phyloP scores from a whole-genome alignment of 1,284 basidiomycete genomes.

The Exsudoporus floridanus region DNA sequence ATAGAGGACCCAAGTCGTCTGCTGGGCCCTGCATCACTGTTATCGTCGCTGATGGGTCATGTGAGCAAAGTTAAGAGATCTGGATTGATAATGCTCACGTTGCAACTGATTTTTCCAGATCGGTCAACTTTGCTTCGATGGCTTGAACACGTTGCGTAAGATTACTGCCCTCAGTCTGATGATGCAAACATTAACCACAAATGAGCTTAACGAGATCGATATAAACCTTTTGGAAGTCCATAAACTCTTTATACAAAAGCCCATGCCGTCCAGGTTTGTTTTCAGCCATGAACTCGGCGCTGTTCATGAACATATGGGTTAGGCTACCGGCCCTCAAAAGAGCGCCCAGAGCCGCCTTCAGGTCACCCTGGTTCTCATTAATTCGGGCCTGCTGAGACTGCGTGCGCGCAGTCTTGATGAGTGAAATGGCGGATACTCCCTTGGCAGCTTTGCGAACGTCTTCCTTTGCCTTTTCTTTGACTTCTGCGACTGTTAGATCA shows the following conservation, averaged over 20 bases:
- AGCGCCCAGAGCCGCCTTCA: slow-evolving; percentile 56
- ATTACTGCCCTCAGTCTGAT: slow-evolving; percentile 51
- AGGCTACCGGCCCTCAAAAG: slow-evolving; percentile 62
- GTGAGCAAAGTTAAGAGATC: slow-evolving; percentile 14
- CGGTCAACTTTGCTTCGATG: slow-evolving; percentile 59
- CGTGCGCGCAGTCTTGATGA: slow-evolving; percentile 59
- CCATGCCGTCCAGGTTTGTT: slow-evolving; percentile 46
- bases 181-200: slow-evolving; percentile 22
- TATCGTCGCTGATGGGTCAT: slow-evolving; percentile 19
- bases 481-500: slow-evolving; percentile 53
- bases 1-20: slow-evolving; percentile 55
- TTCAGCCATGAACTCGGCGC: slow-evolving; percentile 55
- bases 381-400: slow-evolving; percentile 52
- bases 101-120: slow-evolving; percentile 49
- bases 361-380: slow-evolving; percentile 54
- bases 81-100: slow-evolving; percentile 39
- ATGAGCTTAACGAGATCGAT: slow-evolving; percentile 10
- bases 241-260: slow-evolving; percentile 54
- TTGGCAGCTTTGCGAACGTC: slow-evolving; percentile 51
- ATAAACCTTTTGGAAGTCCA: slow-evolving; percentile 59
- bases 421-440: slow-evolving; percentile 52
- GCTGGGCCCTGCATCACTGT: slow-evolving; percentile 31
- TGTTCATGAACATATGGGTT: slow-evolving; percentile 55
- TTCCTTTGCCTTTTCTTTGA: slow-evolving; percentile 63
- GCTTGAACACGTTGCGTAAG: slow-evolving; percentile 46